Percentiles rank a stretch among this genome's conserved stretches.
Evolutionary conservation across 345 rosid genomes (phyloP).

Genomic region (Eucalyptus guilfoylei): DNA sequence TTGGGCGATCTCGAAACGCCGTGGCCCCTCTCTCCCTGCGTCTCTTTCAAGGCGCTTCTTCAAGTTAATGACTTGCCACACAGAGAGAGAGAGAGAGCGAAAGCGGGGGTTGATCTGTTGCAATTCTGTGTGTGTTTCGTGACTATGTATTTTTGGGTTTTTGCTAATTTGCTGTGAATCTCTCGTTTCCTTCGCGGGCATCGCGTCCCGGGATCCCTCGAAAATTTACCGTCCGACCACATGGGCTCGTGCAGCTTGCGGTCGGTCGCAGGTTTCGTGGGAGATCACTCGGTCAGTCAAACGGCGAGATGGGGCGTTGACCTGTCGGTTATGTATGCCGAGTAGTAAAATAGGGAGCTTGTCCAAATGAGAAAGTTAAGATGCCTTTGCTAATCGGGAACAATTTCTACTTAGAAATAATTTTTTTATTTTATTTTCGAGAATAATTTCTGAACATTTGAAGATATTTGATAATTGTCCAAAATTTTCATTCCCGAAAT

Average conservation of each 20-base stretch:
- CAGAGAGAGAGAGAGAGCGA: neutral
- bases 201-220: neutral
- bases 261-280: neutral
- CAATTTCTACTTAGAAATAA: rapidly evolving
- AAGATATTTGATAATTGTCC: too few species aligned
- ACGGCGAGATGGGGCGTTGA: neutral
- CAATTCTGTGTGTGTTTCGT: neutral
- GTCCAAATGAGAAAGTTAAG: neutral
- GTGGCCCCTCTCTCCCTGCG: neutral
- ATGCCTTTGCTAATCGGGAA: rapidly evolving
- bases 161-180: neutral
- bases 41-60: neutral
- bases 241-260: neutral
- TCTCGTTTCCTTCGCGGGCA: neutral
- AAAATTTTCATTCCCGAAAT: too few species aligned
- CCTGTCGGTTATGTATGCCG: neutral
- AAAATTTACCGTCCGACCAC: neutral
- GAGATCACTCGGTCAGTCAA: neutral
- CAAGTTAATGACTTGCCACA: neutral
- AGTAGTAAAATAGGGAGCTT: neutral
- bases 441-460: too few species aligned
- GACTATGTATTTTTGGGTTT: neutral
- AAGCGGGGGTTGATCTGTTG: neutral
- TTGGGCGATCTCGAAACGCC: neutral
- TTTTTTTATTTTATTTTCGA: too few species aligned